A percentile compares a stretch with the other conserved stretches of the same genome.
Evolutionary conservation across 805 yeast genomes (phyloP).

Genomic region (Hanseniaspora vineae): DNA sequence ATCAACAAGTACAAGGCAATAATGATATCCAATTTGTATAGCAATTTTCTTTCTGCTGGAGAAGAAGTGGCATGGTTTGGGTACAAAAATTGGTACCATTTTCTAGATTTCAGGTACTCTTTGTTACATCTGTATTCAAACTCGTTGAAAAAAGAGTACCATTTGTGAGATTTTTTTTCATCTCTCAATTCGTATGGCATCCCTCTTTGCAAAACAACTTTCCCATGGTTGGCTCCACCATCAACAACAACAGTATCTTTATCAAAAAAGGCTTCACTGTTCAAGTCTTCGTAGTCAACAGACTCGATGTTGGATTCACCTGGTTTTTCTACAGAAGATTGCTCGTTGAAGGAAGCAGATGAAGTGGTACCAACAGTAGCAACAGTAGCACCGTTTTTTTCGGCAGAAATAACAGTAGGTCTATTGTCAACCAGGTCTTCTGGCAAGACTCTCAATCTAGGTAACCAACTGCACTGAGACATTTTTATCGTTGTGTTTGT

Average conservation of each 20-base stretch:
- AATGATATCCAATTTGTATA: slow-evolving; percentile 42
- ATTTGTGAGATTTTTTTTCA: slow-evolving; percentile 24
- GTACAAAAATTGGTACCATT: slow-evolving; percentile 23
- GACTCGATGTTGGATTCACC: neutral
- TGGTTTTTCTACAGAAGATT: neutral
- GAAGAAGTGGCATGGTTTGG: slow-evolving; percentile 26
- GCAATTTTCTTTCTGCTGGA: slow-evolving; percentile 31
- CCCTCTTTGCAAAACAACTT: slow-evolving; percentile 13
- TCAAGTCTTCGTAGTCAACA: neutral
- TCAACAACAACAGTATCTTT: slow-evolving; percentile 1
- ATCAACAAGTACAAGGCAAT: slow-evolving; percentile 44
- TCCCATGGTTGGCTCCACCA: slow-evolving; percentile 1
- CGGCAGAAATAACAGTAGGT: neutral
- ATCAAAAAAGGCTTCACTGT: neutral
- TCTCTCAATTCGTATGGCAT: slow-evolving; percentile 28
- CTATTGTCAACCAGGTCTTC: neutral
- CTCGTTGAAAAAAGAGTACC: slow-evolving; percentile 40
- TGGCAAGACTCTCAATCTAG: neutral
- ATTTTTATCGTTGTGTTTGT: no score
- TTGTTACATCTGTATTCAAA: slow-evolving; percentile 34
- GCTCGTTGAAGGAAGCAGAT: neutral
- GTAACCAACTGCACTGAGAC: neutral
- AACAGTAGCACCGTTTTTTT: neutral
- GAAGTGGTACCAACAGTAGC: neutral
- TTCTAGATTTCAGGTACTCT: slow-evolving; percentile 19